Base-by-base conservation (phyloP, 441 rosid genomes). In the Syzygium malaccense region DNA sequence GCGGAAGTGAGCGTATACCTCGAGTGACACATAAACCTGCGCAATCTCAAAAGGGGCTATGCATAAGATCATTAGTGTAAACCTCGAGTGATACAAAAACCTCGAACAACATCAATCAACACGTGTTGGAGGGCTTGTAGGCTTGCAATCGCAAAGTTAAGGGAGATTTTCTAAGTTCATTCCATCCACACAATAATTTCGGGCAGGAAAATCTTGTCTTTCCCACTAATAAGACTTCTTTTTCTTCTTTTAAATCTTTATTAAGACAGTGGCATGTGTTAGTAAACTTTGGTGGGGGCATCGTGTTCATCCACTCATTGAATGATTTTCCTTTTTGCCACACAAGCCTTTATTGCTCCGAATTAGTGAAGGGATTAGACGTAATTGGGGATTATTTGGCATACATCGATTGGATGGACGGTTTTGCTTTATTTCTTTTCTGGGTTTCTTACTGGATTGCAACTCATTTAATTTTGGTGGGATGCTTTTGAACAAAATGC, bases 281-380 rank as follows among this genome's bases (percentile, higher is more conserved):
- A 41, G 18, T 71, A 75, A 75, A 23, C 83, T 41, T 75, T 75
- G 83, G 83, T 75, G 83, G 83, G 83, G 83, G 83, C 83, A 75
- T 41, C n/a, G 51, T 41, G 83, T 75, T 23, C 83, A 41, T 75
- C 83, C 83, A 75, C 83, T 75, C 83, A 41, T 41, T 75, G 83
- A 75, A 41, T 75, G 83, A 75, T 75, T 75, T 75, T 75, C 83
- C 53, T 41, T 75, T 75, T 75, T 23, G 83, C 83, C 53, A 75
- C 83, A 12, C 53, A 23, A 75, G n/a, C 51, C 83, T 75, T 75
- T 75, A 75, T 75, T 41, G 83, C 83, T 75, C 51, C 8, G 83
- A 75, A 75, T 75, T 41, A 75, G 83, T 75, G 83, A 75, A 41
- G 53, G 83, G 83, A 75, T 75, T 75, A 75, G 83, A 75, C 83